Base-by-base conservation (phyloP, 495 filamentous ascomycete genomes). In the Mycothermus thermophilus region DNA sequence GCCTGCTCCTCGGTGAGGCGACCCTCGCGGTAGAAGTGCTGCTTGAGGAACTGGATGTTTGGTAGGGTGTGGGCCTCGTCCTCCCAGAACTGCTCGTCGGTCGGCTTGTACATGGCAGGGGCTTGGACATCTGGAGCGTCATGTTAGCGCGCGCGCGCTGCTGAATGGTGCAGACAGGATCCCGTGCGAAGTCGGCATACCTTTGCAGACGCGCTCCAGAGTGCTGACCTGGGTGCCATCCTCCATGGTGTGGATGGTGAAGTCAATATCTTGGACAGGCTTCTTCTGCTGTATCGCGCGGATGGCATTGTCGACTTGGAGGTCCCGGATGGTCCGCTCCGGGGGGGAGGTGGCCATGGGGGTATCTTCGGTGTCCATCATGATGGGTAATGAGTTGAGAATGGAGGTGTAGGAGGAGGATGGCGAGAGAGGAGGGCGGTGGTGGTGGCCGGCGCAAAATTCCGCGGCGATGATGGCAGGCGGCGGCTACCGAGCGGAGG, bases 11-110 rank as follows among this genome's bases (percentile, higher is more conserved):
- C 87, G 33, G 88, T 94, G 43, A 97, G 68, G 46, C 90, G 83
- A 49, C 90, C 90, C 68, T 97, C 90, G 39, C 90, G 79, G 61
- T 93, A 95, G 57, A 97, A 85, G 56, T 97, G 90, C 55, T 95
- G 84, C 66, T 95, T 97, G 39, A 97, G 74, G 52, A 88, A 97
- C 52, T 77, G 71, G 30, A 97, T 74, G 52, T 96, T 79, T 26
- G 90, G 90, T 64, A 95, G 95, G 45, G 70, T 71, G 20, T 74
- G 78, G 51, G 93, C 80, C 20, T 87, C 73, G 25, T 82, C 77
- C 41, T 83, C 58, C 52, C 67, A 73, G 55, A 73, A 73, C 42
- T 73, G 77, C 30, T 93, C 78, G 57, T 95, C 78, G 27, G 78
- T 79, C 12, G 90, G 90, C 43, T 80, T 80, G 52, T 77, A 78